phyloP scores from a whole-genome alignment of 352 stramenopile genomes.

The Pythium folliculosum region DNA sequence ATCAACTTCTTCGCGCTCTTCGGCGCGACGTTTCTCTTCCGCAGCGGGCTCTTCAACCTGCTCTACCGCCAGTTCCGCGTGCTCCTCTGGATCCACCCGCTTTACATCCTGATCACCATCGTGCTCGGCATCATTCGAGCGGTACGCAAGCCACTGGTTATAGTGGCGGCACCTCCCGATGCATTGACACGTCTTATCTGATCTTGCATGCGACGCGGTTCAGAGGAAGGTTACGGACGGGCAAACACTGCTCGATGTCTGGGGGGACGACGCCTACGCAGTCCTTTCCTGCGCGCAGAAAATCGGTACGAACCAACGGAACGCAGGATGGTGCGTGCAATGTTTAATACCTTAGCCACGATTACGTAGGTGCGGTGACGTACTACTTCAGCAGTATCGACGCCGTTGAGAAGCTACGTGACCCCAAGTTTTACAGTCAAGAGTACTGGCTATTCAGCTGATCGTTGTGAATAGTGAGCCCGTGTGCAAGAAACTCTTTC shows the following conservation, averaged over 20 bases:
- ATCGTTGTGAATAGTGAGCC: background rate
- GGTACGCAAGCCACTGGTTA: constrained; percentile 24
- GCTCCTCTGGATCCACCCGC: constrained; percentile 43
- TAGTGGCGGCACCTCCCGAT: background rate
- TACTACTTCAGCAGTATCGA: constrained; percentile 60
- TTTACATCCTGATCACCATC: constrained; percentile 59
- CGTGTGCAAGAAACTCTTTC: background rate
- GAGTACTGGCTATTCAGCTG: constrained; percentile 48
- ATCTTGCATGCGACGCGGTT: no score
- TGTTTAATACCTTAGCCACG: no score
- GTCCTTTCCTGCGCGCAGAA: constrained; percentile 58
- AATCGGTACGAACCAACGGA: constrained; percentile 33
- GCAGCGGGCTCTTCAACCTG: constrained; percentile 62
- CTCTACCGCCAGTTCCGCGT: constrained; percentile 57
- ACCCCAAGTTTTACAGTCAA: constrained; percentile 58
- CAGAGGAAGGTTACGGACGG: constrained; percentile 29
- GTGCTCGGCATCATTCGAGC: constrained; percentile 39
- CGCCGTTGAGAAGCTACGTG: constrained; percentile 48
- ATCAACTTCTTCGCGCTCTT: constrained; percentile 63
- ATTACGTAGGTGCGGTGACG: constrained; percentile 38
- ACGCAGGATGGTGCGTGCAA: no score
- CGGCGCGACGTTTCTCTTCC: constrained; percentile 70
- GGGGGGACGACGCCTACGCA: constrained; percentile 45
- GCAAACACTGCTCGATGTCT: constrained; percentile 38
- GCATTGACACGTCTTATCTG: background rate